Evolutionary conservation across 768 basidiomycete species (phyloP).

Genomic region (Multifurca ochricompacta): DNA sequence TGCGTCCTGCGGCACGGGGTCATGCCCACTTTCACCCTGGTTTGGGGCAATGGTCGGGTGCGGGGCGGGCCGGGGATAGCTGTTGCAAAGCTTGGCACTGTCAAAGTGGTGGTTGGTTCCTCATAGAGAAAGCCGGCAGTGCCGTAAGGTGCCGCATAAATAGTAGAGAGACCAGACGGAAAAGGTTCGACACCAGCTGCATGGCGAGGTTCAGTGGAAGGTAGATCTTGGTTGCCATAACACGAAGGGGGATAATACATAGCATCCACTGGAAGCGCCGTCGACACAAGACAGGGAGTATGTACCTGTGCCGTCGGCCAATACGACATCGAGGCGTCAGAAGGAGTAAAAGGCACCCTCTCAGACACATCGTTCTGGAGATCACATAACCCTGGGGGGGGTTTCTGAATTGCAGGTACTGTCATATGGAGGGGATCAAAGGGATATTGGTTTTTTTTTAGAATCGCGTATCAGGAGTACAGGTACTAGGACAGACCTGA

Average conservation of each 20-base stretch:
- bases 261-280: neutral
- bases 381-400: neutral
- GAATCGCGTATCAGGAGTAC: neutral
- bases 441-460: no score
- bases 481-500: neutral
- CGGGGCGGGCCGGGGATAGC: neutral
- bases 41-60: conserved; percentile 5
- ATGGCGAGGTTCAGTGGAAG: neutral
- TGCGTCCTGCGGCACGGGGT: neutral
- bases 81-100: neutral
- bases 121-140: neutral
- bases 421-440: no score
- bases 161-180: neutral
- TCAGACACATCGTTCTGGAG: neutral
- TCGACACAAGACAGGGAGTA: neutral
- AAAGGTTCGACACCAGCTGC: neutral
- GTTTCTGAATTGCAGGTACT: conserved; percentile 3
- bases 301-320: conserved; percentile 6
- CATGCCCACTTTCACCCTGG: conserved; percentile 20
- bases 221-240: neutral
- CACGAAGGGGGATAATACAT: neutral
- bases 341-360: neutral
- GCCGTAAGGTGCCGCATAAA: conserved; percentile 4
- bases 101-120: neutral
- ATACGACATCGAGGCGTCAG: neutral